Percentiles rank a stretch among this genome's conserved stretches.
Conservation (phyloP, 2,329 filamentous ascomycete species). For the Fusarium chuoi region DNA sequence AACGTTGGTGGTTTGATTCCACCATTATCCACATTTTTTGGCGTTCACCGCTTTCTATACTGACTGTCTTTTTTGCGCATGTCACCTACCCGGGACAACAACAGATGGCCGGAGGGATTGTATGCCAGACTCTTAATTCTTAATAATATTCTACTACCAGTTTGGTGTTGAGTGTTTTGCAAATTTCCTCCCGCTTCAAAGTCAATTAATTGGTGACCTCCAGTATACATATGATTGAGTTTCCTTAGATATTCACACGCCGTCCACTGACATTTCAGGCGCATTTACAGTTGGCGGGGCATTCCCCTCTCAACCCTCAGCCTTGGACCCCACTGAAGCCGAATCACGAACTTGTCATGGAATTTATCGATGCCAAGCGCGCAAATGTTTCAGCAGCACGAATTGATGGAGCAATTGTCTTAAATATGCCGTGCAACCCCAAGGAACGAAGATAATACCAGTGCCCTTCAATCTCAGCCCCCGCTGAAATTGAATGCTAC, state of each 20-base stretch:
- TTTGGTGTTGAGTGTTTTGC: accelerated
- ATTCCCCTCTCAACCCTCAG: not conserved
- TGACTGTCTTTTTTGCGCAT: not conserved
- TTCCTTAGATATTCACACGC: accelerated
- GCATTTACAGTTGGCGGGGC: not conserved
- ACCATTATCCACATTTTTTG: slow-evolving; percentile 27
- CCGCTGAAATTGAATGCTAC: not conserved
- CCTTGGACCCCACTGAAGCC: not conserved
- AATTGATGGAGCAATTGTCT: not conserved
- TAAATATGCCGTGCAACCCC: not conserved
- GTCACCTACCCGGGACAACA: not conserved
- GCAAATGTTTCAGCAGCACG: not conserved
- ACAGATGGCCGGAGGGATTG: accelerated
- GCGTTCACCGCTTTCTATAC: no score
- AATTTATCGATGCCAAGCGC: not conserved
- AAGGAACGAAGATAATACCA: slow-evolving; percentile 9
- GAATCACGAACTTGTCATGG: slow-evolving; percentile 2
- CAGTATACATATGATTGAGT: accelerated
- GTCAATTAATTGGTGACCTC: not conserved
- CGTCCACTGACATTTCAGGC: accelerated
- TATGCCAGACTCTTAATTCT: accelerated
- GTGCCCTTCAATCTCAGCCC: not conserved
- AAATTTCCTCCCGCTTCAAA: accelerated
- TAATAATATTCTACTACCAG: not conserved
- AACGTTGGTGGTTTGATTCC: slow-evolving; percentile 16